Percentiles rank a stretch among this genome's conserved stretches.
Evolutionary conservation across 2,329 filamentous ascomycete genomes (phyloP).

Genomic region (Ophiostoma quercus): DNA sequence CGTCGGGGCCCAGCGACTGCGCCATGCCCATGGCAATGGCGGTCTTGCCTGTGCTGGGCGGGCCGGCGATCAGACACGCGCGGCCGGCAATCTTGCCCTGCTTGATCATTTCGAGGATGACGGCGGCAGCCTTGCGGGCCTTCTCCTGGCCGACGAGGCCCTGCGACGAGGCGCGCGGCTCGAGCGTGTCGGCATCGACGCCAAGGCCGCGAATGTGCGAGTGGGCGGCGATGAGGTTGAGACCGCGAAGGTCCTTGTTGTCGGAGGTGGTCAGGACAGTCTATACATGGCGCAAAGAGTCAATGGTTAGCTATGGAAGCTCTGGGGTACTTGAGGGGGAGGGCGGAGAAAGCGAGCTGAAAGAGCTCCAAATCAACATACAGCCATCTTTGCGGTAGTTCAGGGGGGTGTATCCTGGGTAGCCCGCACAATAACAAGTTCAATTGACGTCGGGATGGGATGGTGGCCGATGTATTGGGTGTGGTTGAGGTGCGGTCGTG

Average conservation of each 20-base stretch:
- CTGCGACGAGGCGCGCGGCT: slow-evolving; percentile 79
- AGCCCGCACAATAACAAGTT: background rate
- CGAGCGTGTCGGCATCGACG: slow-evolving; percentile 84
- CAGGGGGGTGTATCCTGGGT: background rate
- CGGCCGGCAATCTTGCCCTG: slow-evolving; percentile 96
- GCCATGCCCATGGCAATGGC: slow-evolving; percentile 99
- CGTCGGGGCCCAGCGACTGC: slow-evolving; percentile 87
- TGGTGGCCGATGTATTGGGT: background rate
- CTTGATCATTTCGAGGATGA: slow-evolving; percentile 98
- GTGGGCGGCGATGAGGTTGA: slow-evolving; percentile 97
- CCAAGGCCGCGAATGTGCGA: slow-evolving; percentile 96
- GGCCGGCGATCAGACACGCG: slow-evolving; percentile 89
- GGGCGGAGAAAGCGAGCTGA: background rate
- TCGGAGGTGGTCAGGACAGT: slow-evolving; percentile 77
- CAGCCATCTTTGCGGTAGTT: slow-evolving; percentile 15
- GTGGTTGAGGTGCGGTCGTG: background rate
- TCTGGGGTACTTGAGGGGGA: background rate
- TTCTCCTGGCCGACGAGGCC: slow-evolving; percentile 95
- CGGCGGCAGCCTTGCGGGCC: slow-evolving; percentile 89
- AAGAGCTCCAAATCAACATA: slow-evolving; percentile 13
- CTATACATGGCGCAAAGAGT: slow-evolving; percentile 34
- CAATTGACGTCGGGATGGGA: slow-evolving; percentile 3
- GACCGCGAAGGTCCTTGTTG: slow-evolving; percentile 88
- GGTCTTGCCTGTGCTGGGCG: slow-evolving; percentile 95
- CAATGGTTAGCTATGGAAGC: slow-evolving; percentile 8